Conservation (phyloP, 257 asterid species). For the Nicotiana benthamiana region DNA sequence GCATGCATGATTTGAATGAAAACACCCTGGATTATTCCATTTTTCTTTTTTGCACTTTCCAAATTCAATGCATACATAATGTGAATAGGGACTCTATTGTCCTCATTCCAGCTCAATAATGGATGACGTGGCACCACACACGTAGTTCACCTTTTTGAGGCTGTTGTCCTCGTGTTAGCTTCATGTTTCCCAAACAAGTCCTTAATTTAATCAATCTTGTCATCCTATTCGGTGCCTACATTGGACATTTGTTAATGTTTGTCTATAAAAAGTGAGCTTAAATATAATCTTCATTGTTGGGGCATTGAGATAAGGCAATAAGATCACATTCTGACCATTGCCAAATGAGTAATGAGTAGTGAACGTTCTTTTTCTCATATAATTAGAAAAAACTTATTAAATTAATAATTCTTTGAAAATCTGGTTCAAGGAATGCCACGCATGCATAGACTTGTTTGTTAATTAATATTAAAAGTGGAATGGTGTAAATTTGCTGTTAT, state of each 20-base stretch:
- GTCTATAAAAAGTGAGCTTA: not conserved
- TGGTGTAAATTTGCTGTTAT: not conserved
- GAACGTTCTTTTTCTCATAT: not conserved
- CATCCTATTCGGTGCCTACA: too few species aligned
- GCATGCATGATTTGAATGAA: constrained; percentile 2
- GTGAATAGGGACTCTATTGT: not conserved
- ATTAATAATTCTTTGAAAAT: not conserved
- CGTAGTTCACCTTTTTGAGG: too few species aligned
- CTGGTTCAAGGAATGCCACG: not conserved
- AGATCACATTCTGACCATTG: not conserved
- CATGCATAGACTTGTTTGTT: not conserved
- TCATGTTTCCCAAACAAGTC: too few species aligned
- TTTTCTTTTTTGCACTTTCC: constrained; percentile 27
- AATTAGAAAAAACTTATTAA: constrained; percentile 9
- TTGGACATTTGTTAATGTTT: too few species aligned
- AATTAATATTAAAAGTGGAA: not conserved
- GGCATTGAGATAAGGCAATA: not conserved
- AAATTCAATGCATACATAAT: constrained; percentile 41
- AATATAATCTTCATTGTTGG: constrained; percentile 18
- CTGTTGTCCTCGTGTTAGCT: too few species aligned
- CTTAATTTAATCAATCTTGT: too few species aligned
- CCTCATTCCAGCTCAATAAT: too few species aligned
- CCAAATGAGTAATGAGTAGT: not conserved
- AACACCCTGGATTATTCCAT: constrained; percentile 70
- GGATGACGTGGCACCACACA: too few species aligned